phyloP scores from a whole-genome alignment of 2,329 filamentous ascomycete genomes.

The Trichothecium roseum region DNA sequence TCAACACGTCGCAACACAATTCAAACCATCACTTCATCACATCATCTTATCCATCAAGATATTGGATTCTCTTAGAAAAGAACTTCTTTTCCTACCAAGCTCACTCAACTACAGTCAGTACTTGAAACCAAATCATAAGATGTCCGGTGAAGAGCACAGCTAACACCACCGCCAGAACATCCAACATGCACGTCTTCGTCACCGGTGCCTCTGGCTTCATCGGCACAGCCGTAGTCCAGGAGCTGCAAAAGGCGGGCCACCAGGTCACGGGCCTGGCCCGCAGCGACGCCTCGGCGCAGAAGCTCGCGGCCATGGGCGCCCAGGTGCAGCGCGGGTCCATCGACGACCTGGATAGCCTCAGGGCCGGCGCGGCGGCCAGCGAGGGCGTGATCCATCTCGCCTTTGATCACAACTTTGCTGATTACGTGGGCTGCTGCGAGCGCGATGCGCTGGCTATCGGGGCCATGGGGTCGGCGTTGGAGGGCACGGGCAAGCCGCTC shows the following conservation, averaged over 20 bases:
- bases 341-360: constrained; percentile 21
- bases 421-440: constrained; percentile 6
- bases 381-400: constrained; percentile 30
- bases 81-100: too few species aligned
- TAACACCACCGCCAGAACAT: too few species aligned
- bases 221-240: constrained; percentile 30
- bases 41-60: too few species aligned
- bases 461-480: constrained; percentile 21
- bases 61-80: too few species aligned
- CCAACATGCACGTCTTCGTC: constrained; percentile 21
- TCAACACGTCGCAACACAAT: too few species aligned
- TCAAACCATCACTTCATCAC: too few species aligned
- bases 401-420: constrained; percentile 28
- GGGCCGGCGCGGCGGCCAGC: constrained; percentile 15
- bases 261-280: constrained; percentile 32
- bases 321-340: constrained; percentile 21
- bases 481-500: constrained; percentile 19
- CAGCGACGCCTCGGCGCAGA: too few species aligned
- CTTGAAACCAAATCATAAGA: too few species aligned
- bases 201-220: constrained; percentile 39
- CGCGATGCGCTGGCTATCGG: constrained; percentile 23
- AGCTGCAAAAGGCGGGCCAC: constrained; percentile 34
- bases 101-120: too few species aligned
- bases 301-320: constrained; percentile 14
- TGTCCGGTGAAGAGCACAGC: too few species aligned